Evolutionary conservation across 2,329 filamentous ascomycete species (phyloP), one percentile per base, ranked within the genome.

Genomic region (Colletotrichum theobromicola): DNA sequence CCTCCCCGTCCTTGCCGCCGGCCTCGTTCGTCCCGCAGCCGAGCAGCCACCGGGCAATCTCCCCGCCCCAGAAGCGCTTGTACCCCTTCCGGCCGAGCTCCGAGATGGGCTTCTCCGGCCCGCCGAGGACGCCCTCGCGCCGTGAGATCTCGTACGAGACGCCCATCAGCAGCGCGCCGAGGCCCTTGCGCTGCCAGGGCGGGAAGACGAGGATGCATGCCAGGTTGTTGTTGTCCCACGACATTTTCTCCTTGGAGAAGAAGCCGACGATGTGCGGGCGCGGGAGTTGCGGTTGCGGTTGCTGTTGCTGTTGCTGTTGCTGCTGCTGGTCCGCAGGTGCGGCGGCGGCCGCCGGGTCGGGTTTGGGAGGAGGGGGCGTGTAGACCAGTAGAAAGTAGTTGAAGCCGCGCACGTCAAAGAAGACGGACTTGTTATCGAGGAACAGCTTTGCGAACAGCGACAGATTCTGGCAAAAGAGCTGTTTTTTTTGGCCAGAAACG

Each of bases 231-330:
- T 96, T 96, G 80, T 99, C 97, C 96, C 97, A 99, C 5, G 95
- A 98, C 88, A 98, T 94, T 83, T 98, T 98, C 84, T 99, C 97
- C 82, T 99, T 98, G 77, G 94, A 97, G 87, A 98, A 99, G 89
- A 98, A 98, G n/a, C 97, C 97, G 2, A 96, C 91, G 34, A 98
- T 93, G 80, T 93, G 91, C 24, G 84, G 81, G 53, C 83, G 82
- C 24, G 80, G 78, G 18, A 55, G 67, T 18, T 37, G 75, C 2
- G 55, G 58, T 15, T 77, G n/a, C n/a, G n/a, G n/a, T n/a, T n/a
- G n/a, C n/a, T n/a, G n/a, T n/a, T n/a, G n/a, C n/a, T n/a, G n/a
- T n/a, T n/a, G n/a, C n/a, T n/a, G n/a, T n/a, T 46, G 37, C n/a
- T 42, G 35, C 15, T 42, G 42, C 42, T 21, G 42, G 3, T 50